Base-by-base conservation (phyloP, 805 yeast species). In the Monosporozyma aerobia region DNA sequence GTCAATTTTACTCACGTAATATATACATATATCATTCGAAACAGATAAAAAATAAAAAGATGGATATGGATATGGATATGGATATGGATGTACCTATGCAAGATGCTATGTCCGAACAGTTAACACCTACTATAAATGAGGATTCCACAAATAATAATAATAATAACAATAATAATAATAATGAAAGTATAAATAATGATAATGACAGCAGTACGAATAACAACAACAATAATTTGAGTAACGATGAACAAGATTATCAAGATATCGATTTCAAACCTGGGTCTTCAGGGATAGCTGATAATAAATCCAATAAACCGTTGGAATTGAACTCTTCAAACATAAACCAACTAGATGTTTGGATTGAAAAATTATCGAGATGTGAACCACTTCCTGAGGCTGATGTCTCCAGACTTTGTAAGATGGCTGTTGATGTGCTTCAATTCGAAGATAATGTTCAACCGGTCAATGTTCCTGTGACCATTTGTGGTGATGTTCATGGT, bases 401-500 rank as follows among this genome's bases (percentile, higher is more conserved):
- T 55, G 95, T 90, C 25, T 81, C 81, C 58, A 77, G 79, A 62
- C 73, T 90, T 57, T 90, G 97, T 65, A 85, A 82, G 57, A 86
- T 87, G 94, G 97, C 96, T 25, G 82, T 85, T 54, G 97, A 90
- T 60, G 94, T 90, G 35, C 73, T 90, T 62, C 95, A 88, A 68
- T 84, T 82, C 60, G 97, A 90, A 73, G 90, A 87, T 61, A 92
- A 94, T 67, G 96, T 92, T 49, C 97, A 92, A 72, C 96, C 96
- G 1, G 97, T 92, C 47, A 82, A 81, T 57, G 92, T 90, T 8
- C 99, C 99, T 5, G 98, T 94, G 37, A 92, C 98, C 19, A 90
- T 90, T 58, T 92, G 97, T 75, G 97, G 97, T 59, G 97, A 90
- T 70, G 92, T 90, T 51, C 97, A 90, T 67, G 97, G 97, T 43